Evolutionary conservation across 2,329 filamentous ascomycete genomes (phyloP).

Genomic region (Fusarium sp.): DNA sequence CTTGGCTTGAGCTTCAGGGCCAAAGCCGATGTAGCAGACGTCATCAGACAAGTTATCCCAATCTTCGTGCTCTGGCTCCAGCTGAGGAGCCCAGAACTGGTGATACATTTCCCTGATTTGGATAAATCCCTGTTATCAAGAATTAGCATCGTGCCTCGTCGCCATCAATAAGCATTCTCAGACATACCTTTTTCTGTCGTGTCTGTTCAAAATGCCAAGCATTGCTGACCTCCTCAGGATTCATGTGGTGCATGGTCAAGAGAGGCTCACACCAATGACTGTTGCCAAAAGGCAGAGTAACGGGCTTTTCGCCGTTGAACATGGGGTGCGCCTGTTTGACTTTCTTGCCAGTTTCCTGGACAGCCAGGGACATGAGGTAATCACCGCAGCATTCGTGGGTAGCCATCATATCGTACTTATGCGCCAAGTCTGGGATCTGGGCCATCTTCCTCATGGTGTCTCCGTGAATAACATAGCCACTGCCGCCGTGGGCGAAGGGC

Average conservation of each 20-base stretch:
- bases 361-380: slow-evolving; percentile 62
- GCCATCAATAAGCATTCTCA: too few relatives aligned
- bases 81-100: slow-evolving; percentile 60
- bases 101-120: slow-evolving; percentile 65
- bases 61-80: slow-evolving; percentile 58
- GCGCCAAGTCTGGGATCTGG: slow-evolving; percentile 58
- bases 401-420: slow-evolving; percentile 62
- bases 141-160: slow-evolving; percentile 16
- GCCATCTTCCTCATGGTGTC: slow-evolving; percentile 64
- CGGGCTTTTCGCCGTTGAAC: slow-evolving; percentile 69
- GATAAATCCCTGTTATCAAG: slow-evolving; percentile 55
- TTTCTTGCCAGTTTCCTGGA: slow-evolving; percentile 60
- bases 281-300: slow-evolving; percentile 62
- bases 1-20: slow-evolving; percentile 53
- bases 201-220: slow-evolving; percentile 68
- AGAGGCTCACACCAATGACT: slow-evolving; percentile 69
- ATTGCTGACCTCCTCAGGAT: slow-evolving; percentile 63
- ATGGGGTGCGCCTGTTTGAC: slow-evolving; percentile 64
- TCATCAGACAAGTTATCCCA: slow-evolving; percentile 69
- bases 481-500: slow-evolving; percentile 69
- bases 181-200: slow-evolving; percentile 58
- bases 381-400: slow-evolving; percentile 65
- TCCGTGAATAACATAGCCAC: slow-evolving; percentile 68
- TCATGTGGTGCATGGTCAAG: slow-evolving; percentile 70
- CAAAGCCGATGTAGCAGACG: slow-evolving; percentile 59